phyloP scores from a whole-genome alignment of 805 yeast genomes.

The Candida orba region DNA sequence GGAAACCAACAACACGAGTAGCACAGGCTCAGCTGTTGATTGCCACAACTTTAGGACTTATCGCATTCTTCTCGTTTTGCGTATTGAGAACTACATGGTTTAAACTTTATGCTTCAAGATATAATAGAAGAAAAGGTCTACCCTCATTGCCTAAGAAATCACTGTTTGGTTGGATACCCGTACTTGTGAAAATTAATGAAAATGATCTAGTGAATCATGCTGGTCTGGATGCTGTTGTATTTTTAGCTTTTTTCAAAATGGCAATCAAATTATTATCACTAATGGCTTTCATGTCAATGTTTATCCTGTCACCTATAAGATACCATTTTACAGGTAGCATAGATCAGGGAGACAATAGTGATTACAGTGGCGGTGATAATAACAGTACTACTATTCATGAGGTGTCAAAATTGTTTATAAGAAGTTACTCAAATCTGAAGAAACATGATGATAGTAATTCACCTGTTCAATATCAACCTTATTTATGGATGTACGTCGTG shows the following conservation, averaged over 20 bases:
- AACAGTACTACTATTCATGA: background rate
- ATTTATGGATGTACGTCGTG: constrained; percentile 78
- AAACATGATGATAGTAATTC: constrained; percentile 19
- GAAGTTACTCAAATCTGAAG: background rate
- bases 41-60: constrained; percentile 59
- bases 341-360: constrained; percentile 46
- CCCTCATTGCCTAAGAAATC: constrained; percentile 53
- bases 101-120: constrained; percentile 76
- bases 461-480: constrained; percentile 42
- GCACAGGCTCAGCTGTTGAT: constrained; percentile 72
- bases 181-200: constrained; percentile 58
- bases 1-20: constrained; percentile 36
- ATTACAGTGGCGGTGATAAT: background rate
- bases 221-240: constrained; percentile 92
- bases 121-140: constrained; percentile 37
- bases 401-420: constrained; percentile 2
- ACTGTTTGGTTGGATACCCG: constrained; percentile 76
- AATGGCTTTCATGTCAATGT: constrained; percentile 62
- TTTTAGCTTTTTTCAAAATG: constrained; percentile 84
- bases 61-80: constrained; percentile 66
- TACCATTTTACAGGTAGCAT: constrained; percentile 76
- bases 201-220: constrained; percentile 78
- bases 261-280: constrained; percentile 60
- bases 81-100: constrained; percentile 68
- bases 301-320: constrained; percentile 78